Evolutionary conservation across 179 eudicot species (phyloP).

Genomic region (Silene noctiflora): DNA sequence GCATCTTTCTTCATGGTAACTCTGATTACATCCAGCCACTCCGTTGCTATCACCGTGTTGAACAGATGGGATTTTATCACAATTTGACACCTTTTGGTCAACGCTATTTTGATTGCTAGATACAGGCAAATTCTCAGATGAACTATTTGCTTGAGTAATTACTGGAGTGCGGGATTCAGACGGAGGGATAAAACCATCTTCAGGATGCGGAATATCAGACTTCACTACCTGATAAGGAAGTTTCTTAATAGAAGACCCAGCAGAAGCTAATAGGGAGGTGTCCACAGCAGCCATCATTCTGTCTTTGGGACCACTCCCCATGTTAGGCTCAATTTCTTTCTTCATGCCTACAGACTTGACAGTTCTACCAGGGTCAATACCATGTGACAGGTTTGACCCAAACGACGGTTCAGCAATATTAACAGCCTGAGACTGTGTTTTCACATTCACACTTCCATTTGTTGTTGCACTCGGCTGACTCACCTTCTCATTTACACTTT

Average conservation of each 20-base stretch:
- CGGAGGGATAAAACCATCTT: slow-evolving; percentile 30
- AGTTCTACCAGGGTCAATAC: slow-evolving; percentile 29
- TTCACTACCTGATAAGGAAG: slow-evolving; percentile 24
- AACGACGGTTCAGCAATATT: slow-evolving; percentile 32
- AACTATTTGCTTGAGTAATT: slow-evolving; percentile 23
- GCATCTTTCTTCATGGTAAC: slow-evolving; percentile 21
- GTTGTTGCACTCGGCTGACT: slow-evolving; percentile 40
- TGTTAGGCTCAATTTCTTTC: slow-evolving; percentile 31
- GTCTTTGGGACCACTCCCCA: slow-evolving; percentile 29
- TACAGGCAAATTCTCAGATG: slow-evolving; percentile 28
- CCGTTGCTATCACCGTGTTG: slow-evolving; percentile 33
- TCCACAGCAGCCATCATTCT: slow-evolving; percentile 21
- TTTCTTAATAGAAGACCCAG: slow-evolving; percentile 31
- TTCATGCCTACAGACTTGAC: slow-evolving; percentile 24
- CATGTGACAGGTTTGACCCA: slow-evolving; percentile 30
- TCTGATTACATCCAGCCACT: slow-evolving; percentile 19
- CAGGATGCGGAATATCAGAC: slow-evolving; percentile 25
- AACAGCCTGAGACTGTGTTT: slow-evolving; percentile 34
- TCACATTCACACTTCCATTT: slow-evolving; percentile 37
- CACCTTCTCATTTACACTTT: slow-evolving; percentile 31
- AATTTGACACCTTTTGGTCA: slow-evolving; percentile 31
- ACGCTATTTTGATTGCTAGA: slow-evolving; percentile 28
- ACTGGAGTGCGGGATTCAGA: slow-evolving; percentile 29
- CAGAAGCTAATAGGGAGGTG: slow-evolving; percentile 32
- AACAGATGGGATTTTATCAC: slow-evolving; percentile 30